Evolutionary conservation across 164 flowering plant genomes (phyloP), one percentile per base, ranked within the genome.

Genomic region (Dillenia turbinata): DNA sequence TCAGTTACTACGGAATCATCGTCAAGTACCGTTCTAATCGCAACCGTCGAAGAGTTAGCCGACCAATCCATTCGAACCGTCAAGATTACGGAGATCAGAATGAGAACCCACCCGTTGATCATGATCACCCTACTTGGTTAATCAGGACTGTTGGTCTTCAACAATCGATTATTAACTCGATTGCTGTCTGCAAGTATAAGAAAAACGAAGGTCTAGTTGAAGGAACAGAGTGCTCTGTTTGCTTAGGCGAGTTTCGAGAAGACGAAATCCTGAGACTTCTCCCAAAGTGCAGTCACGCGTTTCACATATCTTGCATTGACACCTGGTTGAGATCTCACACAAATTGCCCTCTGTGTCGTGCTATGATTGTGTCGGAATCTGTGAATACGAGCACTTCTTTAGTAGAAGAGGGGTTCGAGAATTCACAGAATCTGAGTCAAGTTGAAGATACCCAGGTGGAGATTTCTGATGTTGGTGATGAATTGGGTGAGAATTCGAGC

Each of bases 201-300:
- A 77, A 57, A 52, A 69, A 72, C 9, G 85, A 82, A 2, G 82
- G 79, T 3, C 58, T 80, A 47, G 59, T 76, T 17, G 94, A 85
- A 47, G 88, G 85, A 7, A 76, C 81, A 0, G 94, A 84, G 11
- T 88, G 94, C 55, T 78, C 89, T 0, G 89, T 88, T 26, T 88
- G 94, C 49, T 63, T 88, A 52, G 67, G 56, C 44, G 94, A 88
- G 70, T 88, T 88, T 61, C 65, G 62, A 9, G 82, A 85, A 12
- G 83, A 70, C 4, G 91, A 85, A 24, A 70, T 66, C 19, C 74
- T 88, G 11, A 47, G 91, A 56, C 71, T 88, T 10, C 66, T 88
- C 56, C 94, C 94, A 22, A 85, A 88, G 66, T 88, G 91, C 66
- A 78, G 73, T 63, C 94, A 88, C 54, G 89, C 94, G 14, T 88